Evolutionary conservation across 192 early-diverging fungal species (phyloP).

Genomic region (Paraglomus occultum): DNA sequence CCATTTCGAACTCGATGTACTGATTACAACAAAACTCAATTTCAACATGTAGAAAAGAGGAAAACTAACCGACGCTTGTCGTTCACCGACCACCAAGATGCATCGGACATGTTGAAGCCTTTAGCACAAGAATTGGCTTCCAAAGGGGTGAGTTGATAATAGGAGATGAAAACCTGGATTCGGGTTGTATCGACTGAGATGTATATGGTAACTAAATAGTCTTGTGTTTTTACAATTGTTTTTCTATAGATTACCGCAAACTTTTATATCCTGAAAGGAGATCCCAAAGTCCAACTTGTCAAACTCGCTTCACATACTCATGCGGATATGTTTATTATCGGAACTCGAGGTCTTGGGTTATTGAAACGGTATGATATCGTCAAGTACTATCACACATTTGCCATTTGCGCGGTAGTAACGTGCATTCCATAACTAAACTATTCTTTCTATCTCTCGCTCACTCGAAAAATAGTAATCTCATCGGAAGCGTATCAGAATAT

Average conservation of each 20-base stretch:
- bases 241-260: slow-evolving; percentile 17
- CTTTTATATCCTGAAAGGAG: slow-evolving; percentile 19
- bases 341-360: slow-evolving; percentile 16
- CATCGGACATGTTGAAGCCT: slow-evolving; percentile 11
- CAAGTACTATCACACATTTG: too few species aligned
- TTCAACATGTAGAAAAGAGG: not conserved
- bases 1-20: too few species aligned
- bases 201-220: too few species aligned
- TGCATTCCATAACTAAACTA: not conserved
- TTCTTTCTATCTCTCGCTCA: not conserved
- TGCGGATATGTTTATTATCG: slow-evolving; percentile 5
- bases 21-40: not conserved
- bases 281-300: slow-evolving; percentile 20
- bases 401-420: not conserved
- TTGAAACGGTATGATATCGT: slow-evolving; percentile 10
- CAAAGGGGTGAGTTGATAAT: slow-evolving; percentile 17
- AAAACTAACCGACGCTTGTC: slow-evolving; percentile 9
- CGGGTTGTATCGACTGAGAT: too few species aligned
- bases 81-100: slow-evolving; percentile 8
- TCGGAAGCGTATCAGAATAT: slow-evolving; percentile 23
- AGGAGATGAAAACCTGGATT: too few species aligned
- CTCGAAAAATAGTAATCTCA: not conserved
- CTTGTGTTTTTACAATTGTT: not conserved
- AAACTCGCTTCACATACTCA: slow-evolving; percentile 9
- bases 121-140: slow-evolving; percentile 13